Base-by-base conservation (phyloP, 1,284 basidiomycete species). In the Kwoniella shivajii region DNA sequence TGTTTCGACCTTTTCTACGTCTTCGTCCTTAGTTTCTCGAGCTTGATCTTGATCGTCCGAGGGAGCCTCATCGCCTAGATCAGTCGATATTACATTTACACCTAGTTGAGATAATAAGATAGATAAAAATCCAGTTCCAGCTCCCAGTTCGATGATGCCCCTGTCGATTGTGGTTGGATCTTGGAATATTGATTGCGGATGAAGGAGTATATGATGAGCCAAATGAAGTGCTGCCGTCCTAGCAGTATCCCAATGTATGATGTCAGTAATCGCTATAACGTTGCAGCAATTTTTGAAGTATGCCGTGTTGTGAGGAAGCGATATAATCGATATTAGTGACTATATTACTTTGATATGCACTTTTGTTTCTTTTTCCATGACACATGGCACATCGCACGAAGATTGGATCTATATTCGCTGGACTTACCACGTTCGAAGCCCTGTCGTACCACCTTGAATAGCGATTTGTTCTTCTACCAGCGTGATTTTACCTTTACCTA, bases 381-480 rank as follows among this genome's bases (percentile, higher is more conserved):
- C n/a, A n/a, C n/a, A n/a, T n/a, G n/a, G n/a, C n/a, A n/a, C n/a
- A n/a, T n/a, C n/a, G n/a, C n/a, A n/a, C n/a, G n/a, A n/a, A n/a
- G n/a, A n/a, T n/a, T n/a, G 6, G 27, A 31, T 2, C 7, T 46
- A 27, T 7, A 30, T 18, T 13, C 7, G 45, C 38, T 2, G 9
- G 1, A 69, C 71, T 10, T 50, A 70, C 75, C 78, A 79, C 3
- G 78, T 79, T 13, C 78, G 57, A 51, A 79, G 53, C 13, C 78
- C 78, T 0, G 78, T 79, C 29, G 77, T 75, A 22, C 78, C 78
- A 4, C 69, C 71, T 57, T 78, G 75, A 20, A 79, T 73, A 1
- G 73, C 75, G 5, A 74, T 73, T 49, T 77, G 77, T 36, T 78
- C 77, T 55, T 79, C 78, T 11, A 73, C 56, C n/a, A 79, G 62